Percentiles rank a stretch among this genome's conserved stretches.
phyloP scores from a whole-genome alignment of 192 early-diverging fungal genomes.

The Coemansia sp. region DNA sequence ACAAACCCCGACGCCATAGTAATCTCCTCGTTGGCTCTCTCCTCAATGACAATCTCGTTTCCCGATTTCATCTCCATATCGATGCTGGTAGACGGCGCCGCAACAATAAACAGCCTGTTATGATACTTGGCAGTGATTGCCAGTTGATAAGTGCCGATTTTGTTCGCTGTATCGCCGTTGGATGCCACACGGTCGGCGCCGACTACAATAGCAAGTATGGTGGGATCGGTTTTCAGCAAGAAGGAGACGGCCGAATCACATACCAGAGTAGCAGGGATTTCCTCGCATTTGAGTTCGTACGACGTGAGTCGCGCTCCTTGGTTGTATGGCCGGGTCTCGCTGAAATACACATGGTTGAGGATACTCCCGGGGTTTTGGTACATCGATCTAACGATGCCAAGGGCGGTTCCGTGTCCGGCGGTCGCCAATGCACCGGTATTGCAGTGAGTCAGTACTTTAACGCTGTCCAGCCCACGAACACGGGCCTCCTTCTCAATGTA shows the following conservation, averaged over 20 bases:
- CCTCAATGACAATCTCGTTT: slow-evolving; percentile 83
- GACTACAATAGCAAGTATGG: slow-evolving; percentile 85
- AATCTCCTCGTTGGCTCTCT: slow-evolving; percentile 76
- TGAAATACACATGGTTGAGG: slow-evolving; percentile 84
- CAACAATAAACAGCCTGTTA: slow-evolving; percentile 87
- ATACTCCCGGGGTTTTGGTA: slow-evolving; percentile 39
- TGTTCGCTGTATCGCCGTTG: slow-evolving; percentile 98
- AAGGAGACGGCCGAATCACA: slow-evolving; percentile 92
- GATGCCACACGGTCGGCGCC: slow-evolving; percentile 95
- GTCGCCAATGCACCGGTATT: slow-evolving; percentile 92
- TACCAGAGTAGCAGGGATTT: slow-evolving; percentile 90
- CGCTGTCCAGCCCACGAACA: background rate
- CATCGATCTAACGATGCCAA: slow-evolving; percentile 89
- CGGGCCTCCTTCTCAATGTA: slow-evolving; percentile 5
- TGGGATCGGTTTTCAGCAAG: slow-evolving; percentile 61
- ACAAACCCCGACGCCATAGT: slow-evolving; percentile 54
- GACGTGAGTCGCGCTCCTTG: slow-evolving; percentile 94
- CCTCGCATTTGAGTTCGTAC: slow-evolving; percentile 89
- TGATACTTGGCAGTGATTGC: slow-evolving; percentile 90
- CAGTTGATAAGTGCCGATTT: slow-evolving; percentile 98
- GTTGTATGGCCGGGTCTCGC: slow-evolving; percentile 98
- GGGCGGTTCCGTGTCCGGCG: slow-evolving; percentile 86
- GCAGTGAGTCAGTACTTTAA: slow-evolving; percentile 89
- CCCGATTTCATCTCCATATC: slow-evolving; percentile 76
- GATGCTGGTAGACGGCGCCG: slow-evolving; percentile 91